Evolutionary conservation across 2,329 filamentous ascomycete species (phyloP), one percentile per base, ranked within the genome.

Genomic region (Exophiala xenobiotica): DNA sequence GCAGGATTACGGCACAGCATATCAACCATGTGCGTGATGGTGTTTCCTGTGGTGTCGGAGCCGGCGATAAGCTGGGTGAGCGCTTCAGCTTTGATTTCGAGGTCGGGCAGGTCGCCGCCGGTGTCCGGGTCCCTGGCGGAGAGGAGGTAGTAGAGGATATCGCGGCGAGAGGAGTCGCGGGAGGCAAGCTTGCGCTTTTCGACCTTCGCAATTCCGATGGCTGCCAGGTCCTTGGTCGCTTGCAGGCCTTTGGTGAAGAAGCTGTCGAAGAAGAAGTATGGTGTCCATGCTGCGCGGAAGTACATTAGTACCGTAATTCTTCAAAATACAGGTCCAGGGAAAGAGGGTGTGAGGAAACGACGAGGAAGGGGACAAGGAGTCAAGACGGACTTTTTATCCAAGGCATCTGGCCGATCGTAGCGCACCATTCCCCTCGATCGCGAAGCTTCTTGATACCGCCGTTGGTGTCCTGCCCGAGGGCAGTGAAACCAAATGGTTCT

Each of bases 141-240:
- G 6, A 73, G 58, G 0, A 74, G 67, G 16, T 71, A 65, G 18
- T 66, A 64, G 65, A 72, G 70, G 26, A 77, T 66, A 54, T 76
- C 73, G 7, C 60, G 63, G 7, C 65, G 54, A n/a, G 57, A 54
- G 6, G 61, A 16, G 59, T 29, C 64, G 44, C 1, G 19, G 46
- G 20, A 19, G 23, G 35, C 38, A 14, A 58, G 62, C 18, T 38
- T 65, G 20, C 67, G 59, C 38, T 64, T 64, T 22, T 63, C 53
- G 5, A 69, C 66, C 4, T 65, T 66, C 3, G 63, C 62, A 8
- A 61, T 42, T 5, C 61, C 64, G 24, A 65, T 65, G 7, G 60
- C 58, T 16, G 61, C 60, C 6, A 57, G 46, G 18, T 38, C 48
- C 29, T 46, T 33, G 3, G 42, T 35, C 12, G 42, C 42, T 35